Conservation (phyloP, 2,329 filamentous ascomycete species). For the Colletotrichum horii region DNA sequence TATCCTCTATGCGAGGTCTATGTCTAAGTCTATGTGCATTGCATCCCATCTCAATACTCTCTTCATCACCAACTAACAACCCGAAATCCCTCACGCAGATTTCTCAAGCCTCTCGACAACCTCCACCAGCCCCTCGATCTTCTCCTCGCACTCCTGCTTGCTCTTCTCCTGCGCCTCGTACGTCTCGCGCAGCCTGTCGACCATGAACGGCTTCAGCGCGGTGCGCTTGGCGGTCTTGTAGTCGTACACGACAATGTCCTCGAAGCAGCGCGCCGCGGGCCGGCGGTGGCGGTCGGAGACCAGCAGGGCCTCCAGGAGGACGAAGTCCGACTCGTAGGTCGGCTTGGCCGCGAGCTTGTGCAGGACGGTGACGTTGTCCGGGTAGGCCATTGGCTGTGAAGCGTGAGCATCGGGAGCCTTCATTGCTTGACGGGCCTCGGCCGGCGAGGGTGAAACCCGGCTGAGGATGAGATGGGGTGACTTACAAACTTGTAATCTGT, state of each 20-base stretch:
- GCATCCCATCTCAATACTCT: not conserved
- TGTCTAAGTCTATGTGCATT: constrained; percentile 1
- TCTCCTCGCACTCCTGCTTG: constrained; percentile 19
- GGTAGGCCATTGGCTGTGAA: constrained; percentile 77
- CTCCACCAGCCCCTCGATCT: constrained; percentile 18
- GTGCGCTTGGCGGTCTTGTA: constrained; percentile 40
- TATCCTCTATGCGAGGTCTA: constrained; percentile 2
- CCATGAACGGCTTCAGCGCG: constrained; percentile 45
- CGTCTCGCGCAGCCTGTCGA: constrained; percentile 37
- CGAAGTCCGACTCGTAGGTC: constrained; percentile 43
- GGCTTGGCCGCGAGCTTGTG: constrained; percentile 73
- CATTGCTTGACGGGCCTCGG: not conserved
- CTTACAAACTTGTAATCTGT: constrained; percentile 88
- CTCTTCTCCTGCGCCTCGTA: constrained; percentile 38
- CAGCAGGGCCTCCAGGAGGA: constrained; percentile 68
- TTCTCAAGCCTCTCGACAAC: constrained; percentile 17
- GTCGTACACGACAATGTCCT: constrained; percentile 84
- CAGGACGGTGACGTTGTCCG: constrained; percentile 82
- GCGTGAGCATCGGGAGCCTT: not conserved
- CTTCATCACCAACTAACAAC: not conserved
- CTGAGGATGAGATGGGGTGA: constrained; percentile 18
- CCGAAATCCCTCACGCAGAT: not conserved
- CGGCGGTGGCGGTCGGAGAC: constrained; percentile 78
- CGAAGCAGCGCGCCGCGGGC: constrained; percentile 73
- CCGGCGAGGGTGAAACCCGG: too few relatives aligned